Percentiles rank a stretch among this genome's conserved stretches.
Conservation (phyloP, 257 asterid genomes). For the Solanum etuberosum region DNA sequence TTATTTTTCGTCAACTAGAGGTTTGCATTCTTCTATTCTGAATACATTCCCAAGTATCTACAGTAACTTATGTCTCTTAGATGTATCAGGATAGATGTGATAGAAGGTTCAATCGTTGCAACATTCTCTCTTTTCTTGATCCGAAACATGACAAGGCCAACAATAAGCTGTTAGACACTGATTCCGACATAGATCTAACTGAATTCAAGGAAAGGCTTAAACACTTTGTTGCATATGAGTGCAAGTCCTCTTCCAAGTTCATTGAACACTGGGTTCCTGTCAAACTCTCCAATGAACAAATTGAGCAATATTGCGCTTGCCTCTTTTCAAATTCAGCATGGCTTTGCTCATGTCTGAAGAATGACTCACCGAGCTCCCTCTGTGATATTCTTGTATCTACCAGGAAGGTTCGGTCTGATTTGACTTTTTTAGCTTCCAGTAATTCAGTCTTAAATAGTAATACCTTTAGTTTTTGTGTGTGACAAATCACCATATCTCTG, state of each 20-base stretch:
- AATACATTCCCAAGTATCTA: not conserved
- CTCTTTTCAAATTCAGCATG: conserved; percentile 30
- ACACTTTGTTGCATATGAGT: conserved; percentile 11
- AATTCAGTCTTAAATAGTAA: not conserved
- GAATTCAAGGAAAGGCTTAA: conserved; percentile 8
- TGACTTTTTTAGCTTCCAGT: not conserved
- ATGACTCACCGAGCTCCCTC: conserved; percentile 6
- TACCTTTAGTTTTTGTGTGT: not conserved
- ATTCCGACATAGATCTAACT: conserved; percentile 4
- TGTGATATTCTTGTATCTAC: conserved; percentile 30
- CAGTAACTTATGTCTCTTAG: not conserved
- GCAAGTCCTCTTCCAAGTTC: conserved; percentile 20
- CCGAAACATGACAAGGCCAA: conserved; percentile 1
- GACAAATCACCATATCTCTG: conserved; percentile 1
- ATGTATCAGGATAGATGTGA: conserved; percentile 8
- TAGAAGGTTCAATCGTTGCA: conserved; percentile 4
- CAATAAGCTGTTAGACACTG: conserved; percentile 1
- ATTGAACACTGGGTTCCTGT: conserved; percentile 70
- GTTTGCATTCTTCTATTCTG: not conserved
- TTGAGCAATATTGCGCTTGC: conserved; percentile 48
- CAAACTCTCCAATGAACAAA: conserved; percentile 48
- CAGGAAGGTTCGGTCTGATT: conserved; percentile 30
- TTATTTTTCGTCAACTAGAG: conserved; percentile 9
- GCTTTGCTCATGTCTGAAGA: conserved; percentile 25
- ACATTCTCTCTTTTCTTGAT: conserved; percentile 18